A percentile compares a stretch with the other conserved stretches of the same genome.
phyloP scores from a whole-genome alignment of 164 flowering plant species.

The Liriodendron chinense region DNA sequence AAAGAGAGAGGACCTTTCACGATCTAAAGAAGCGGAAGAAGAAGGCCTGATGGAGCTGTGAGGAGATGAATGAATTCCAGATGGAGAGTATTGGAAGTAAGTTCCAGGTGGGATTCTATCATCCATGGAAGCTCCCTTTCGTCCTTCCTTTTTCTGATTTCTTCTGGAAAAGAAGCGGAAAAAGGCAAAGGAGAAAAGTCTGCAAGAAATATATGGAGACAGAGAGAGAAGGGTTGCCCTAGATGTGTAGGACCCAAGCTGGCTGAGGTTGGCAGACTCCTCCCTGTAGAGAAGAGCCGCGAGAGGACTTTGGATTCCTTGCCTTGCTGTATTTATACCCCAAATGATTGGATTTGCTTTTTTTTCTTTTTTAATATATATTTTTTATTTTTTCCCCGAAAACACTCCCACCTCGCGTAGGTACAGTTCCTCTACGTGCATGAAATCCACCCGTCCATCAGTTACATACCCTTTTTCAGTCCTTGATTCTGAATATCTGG shows the following conservation, averaged over 20 bases:
- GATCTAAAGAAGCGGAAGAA: slow-evolving; percentile 53
- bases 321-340: slow-evolving; percentile 14
- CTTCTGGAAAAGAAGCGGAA: not conserved
- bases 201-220: not conserved
- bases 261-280: slow-evolving; percentile 15
- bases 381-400: no score
- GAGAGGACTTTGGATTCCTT: slow-evolving; percentile 14
- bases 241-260: slow-evolving; percentile 17
- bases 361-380: not conserved
- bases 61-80: slow-evolving; percentile 67
- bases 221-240: slow-evolving; percentile 1
- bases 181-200: not conserved
- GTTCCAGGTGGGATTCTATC: slow-evolving; percentile 68
- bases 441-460: no score
- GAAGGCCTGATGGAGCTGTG: slow-evolving; percentile 44
- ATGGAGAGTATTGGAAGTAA: slow-evolving; percentile 70
- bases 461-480: no score
- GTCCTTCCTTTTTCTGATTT: not conserved
- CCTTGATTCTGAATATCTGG: no score
- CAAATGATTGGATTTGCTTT: slow-evolving; percentile 2
- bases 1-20: slow-evolving; percentile 47
- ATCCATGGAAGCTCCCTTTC: slow-evolving; percentile 39
- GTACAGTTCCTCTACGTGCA: no score
- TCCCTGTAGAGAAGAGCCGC: not conserved
- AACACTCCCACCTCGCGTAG: no score